phyloP scores from a whole-genome alignment of 768 basidiomycete genomes.

The Suillus cothurnatus region DNA sequence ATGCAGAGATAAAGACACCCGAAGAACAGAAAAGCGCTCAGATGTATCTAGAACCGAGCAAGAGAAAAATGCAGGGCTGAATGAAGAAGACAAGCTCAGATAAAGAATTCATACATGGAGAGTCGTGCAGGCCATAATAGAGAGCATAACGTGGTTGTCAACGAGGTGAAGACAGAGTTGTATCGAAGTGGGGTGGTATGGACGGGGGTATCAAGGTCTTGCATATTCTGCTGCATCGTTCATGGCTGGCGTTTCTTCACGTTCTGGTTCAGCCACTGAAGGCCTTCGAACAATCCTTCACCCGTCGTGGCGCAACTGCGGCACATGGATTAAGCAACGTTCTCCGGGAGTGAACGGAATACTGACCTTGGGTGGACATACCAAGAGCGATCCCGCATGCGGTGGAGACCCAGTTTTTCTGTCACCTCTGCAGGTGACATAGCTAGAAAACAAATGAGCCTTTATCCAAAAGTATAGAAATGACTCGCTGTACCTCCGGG shows the following conservation, averaged over 20 bases:
- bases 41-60: constrained; percentile 9
- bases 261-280: constrained; percentile 97
- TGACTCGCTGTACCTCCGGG: constrained; percentile 70
- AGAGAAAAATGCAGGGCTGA: constrained; percentile 29
- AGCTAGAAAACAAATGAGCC: constrained; percentile 40
- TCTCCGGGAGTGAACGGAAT: background rate
- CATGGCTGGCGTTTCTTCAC: constrained; percentile 90
- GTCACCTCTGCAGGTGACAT: constrained; percentile 99
- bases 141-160: constrained; percentile 39
- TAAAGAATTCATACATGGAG: constrained; percentile 35
- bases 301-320: constrained; percentile 92
- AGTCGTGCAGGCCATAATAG: constrained; percentile 38
- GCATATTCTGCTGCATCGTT: constrained; percentile 27
- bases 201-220: constrained; percentile 23
- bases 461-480: background rate
- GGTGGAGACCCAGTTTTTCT: constrained; percentile 91
- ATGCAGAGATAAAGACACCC: constrained; percentile 2
- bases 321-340: constrained; percentile 8
- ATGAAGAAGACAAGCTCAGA: constrained; percentile 21
- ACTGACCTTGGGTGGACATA: constrained; percentile 97
- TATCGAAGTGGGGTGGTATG: constrained; percentile 27
- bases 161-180: constrained; percentile 23
- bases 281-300: constrained; percentile 95
- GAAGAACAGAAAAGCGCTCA: constrained; percentile 3
- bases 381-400: constrained; percentile 98